phyloP scores from a whole-genome alignment of 805 yeast species.

The Starmerella khaoyaiensis region DNA sequence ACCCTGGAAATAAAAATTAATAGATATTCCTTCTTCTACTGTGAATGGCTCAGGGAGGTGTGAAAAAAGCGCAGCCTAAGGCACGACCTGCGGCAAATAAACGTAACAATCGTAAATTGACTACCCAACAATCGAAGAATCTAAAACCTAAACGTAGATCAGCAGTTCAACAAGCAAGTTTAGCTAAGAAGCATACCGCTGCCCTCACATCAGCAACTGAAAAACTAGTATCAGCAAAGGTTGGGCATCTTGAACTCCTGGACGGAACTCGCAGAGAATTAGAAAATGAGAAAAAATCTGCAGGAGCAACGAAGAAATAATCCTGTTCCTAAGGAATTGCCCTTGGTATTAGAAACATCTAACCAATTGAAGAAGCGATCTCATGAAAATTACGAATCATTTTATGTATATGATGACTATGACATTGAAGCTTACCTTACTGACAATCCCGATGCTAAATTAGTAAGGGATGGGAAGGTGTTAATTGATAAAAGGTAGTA shows the following conservation, averaged over 20 bases:
- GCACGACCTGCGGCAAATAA: constrained; percentile 15
- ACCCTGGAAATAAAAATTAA: too few species aligned
- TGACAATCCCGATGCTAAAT: constrained; percentile 10
- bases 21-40: too few species aligned
- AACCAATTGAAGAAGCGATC: constrained; percentile 1
- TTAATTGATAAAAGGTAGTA: constrained; percentile 2
- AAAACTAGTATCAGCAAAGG: constrained; percentile 72
- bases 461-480: constrained; percentile 3
- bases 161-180: constrained; percentile 46
- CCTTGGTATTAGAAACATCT: constrained; percentile 12
- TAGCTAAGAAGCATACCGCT: constrained; percentile 43
- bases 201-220: constrained; percentile 57
- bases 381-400: constrained; percentile 6
- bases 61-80: constrained; percentile 21
- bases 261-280: constrained; percentile 81
- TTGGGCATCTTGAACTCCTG: constrained; percentile 83
- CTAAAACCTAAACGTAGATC: constrained; percentile 47
- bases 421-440: constrained; percentile 14
- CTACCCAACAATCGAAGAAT: constrained; percentile 36
- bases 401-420: constrained; percentile 12
- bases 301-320: constrained; percentile 21
- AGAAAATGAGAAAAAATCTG: constrained; percentile 43
- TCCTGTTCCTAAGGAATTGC: constrained; percentile 7
- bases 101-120: constrained; percentile 26
- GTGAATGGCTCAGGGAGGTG: constrained; percentile 30